These are phyloP conservation scores for Talaromyces sp. DNA, from an alignment of 2,329 filamentous ascomycete species.

Conservation along the genomic window DNA sequence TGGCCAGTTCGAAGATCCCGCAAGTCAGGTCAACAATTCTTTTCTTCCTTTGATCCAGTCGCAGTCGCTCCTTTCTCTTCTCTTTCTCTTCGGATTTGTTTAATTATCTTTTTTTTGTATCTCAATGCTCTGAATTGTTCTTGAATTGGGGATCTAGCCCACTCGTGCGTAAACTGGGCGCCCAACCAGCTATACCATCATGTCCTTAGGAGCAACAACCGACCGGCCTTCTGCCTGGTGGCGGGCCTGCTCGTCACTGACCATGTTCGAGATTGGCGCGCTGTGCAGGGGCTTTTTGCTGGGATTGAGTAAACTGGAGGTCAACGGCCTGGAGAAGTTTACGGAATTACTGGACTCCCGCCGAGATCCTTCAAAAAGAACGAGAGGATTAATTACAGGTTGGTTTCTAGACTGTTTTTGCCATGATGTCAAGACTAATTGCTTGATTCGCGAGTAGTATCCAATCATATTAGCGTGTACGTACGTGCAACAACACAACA, in stretches of 20 bases:
- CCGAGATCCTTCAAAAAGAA: slow-evolving; percentile 61
- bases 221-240: slow-evolving; percentile 52
- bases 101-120: slow-evolving; percentile 19
- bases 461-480: slow-evolving; percentile 86
- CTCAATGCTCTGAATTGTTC: neutral
- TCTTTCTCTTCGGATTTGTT: slow-evolving; percentile 24
- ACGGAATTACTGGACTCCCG: slow-evolving; percentile 71
- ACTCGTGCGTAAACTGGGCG: slow-evolving; percentile 1
- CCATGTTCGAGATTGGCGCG: slow-evolving; percentile 70
- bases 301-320: slow-evolving; percentile 69
- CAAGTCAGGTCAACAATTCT: neutral
- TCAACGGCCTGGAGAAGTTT: slow-evolving; percentile 72
- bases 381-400: slow-evolving; percentile 82
- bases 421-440: neutral
- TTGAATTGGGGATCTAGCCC: neutral
- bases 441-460: slow-evolving; percentile 54
- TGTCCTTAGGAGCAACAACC: slow-evolving; percentile 42
- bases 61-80: slow-evolving; percentile 4
- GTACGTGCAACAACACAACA: slow-evolving; percentile 43
- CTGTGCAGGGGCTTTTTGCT: slow-evolving; percentile 73
- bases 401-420: slow-evolving; percentile 26
- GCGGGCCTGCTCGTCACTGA: slow-evolving; percentile 68
- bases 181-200: slow-evolving; percentile 19
- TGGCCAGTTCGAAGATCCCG: slow-evolving; percentile 7
- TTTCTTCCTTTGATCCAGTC: neutral